Base-by-base conservation (phyloP, 2,329 filamentous ascomycete genomes). In the Fusarium tanahbumbuense region DNA sequence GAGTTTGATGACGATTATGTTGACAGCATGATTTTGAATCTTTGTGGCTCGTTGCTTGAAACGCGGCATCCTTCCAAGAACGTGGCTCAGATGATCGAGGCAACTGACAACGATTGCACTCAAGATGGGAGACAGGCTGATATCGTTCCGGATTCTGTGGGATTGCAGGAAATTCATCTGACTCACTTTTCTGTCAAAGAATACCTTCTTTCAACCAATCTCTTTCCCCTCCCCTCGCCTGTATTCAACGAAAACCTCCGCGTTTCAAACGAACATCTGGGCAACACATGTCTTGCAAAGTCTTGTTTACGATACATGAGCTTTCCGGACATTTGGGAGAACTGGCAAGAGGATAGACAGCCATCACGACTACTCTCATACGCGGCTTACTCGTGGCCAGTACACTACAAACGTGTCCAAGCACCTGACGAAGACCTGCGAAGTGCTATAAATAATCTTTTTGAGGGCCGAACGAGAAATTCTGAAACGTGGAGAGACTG, bases 101-200 rank as follows among this genome's bases (percentile, higher is more conserved):
- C 2, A 16, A 1, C 2, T 1, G 0, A 1, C 1, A 2, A 7
- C 4, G 2, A n/a, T 0, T 6, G 0, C 5, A n/a, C 6, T 0
- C 3, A 6, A 1, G 8, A 28, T 0, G 25, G 20, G n/a, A 9
- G 2, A 7, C 22, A 23, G 4, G 5, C 6, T 22, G 22, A 4
- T 9, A 3, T 42, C 6, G 18, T 6, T 9, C 3, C 15, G 1
- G 11, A 9, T 3, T 22, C 10, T 20, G 1, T 37, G 3, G 45
- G 60, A 1, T 30, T 2, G 0, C 34, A 40, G 30, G 22, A 27
- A 0, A 13, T 64, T 3, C 28, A 64, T 16, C 16, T 64, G 4
- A 41, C 50, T 1, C 58, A 64, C 8, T 62, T 64, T 13, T 64
- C 61, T 10, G 45, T 64, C 6, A 46, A 23, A 0, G 41, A 64